Base-by-base conservation (phyloP, 2,329 filamentous ascomycete species). In the Aspergillus viridinutans region DNA sequence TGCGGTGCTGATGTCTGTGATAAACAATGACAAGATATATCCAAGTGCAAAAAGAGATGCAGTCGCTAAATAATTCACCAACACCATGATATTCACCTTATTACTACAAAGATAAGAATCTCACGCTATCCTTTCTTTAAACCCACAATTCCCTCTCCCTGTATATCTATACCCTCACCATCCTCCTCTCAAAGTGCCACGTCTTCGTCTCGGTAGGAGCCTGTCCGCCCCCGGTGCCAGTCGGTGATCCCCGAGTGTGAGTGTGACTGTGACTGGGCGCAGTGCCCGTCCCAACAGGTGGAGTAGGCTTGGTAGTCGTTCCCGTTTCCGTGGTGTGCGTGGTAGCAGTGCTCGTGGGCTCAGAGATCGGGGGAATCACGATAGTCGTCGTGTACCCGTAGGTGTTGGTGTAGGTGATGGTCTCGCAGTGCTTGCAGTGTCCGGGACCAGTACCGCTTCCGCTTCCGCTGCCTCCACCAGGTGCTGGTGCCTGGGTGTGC, bases 371-470 rank as follows among this genome's bases (percentile, higher is more conserved):
- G 6, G 67, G 69, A 48, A 71, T 54, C 7, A 69, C 65, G 40
- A 70, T 66, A n/a, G 67, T 70, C 20, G 57, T 65, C 1, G 64
- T 62, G 29, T 53, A 47, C 7, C 65, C 64, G 21, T 60, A 52
- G n/a, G 65, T 62, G 53, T 69, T 63, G 40, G 64, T 67, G 54
- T 66, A 64, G 21, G 68, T 70, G 52, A 66, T 61, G 20, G 67
- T 70, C 52, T 67, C 57, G 61, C 67, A 70, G 25, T 48, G 51
- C 28, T 61, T 35, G 56, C 67, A 69, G 32, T 53, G 52, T 12
- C 35, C 52, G 17, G 32, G 1, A 1, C 32, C 32, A 14, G 32
- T 14, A 6, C 32, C 32, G 6, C 14, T 17, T 3, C 14, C 32
- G 14, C 32, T 17, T 35, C 14, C 32, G 32, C 32, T 35, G 32